A percentile compares a stretch with the other conserved stretches of the same genome.
These are phyloP conservation scores for Ophiostoma piceae DNA, from an alignment of 2,329 filamentous ascomycete genomes.

Conservation along the genomic window DNA sequence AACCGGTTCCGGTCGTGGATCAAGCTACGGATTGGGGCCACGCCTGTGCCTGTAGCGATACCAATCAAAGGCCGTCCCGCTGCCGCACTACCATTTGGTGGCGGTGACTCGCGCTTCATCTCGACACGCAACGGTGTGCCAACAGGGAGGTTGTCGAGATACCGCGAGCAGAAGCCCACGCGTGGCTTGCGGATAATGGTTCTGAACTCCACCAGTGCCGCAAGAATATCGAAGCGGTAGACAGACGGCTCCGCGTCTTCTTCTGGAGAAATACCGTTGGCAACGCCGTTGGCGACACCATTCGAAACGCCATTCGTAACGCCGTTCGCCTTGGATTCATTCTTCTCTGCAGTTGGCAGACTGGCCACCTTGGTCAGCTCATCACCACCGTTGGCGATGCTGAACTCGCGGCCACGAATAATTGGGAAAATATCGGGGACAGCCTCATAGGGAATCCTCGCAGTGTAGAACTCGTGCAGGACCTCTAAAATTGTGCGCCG, in stretches of 20 bases:
- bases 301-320: not conserved
- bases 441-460: conserved; percentile 72
- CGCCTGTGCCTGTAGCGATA: conserved; percentile 78
- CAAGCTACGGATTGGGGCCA: conserved; percentile 77
- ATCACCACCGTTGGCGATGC: conserved; percentile 61
- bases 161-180: conserved; percentile 84
- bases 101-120: conserved; percentile 47
- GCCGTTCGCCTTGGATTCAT: not conserved
- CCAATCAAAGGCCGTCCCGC: conserved; percentile 60
- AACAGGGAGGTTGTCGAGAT: conserved; percentile 61
- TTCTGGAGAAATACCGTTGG: not conserved
- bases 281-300: not conserved
- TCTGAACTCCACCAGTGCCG: conserved; percentile 86
- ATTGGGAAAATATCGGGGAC: conserved; percentile 69
- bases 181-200: conserved; percentile 80
- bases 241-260: not conserved
- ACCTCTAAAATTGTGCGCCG: conserved; percentile 88
- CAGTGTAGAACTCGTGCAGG: conserved; percentile 79
- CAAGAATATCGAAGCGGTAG: conserved; percentile 59
- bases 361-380: not conserved
- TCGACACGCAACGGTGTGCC: conserved; percentile 57
- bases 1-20: conserved; percentile 62
- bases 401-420: conserved; percentile 87
- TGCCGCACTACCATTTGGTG: conserved; percentile 39
- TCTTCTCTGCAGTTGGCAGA: not conserved